Percentiles rank a stretch among this genome's conserved stretches.
phyloP scores from a whole-genome alignment of 1,284 basidiomycete genomes.

The Neolentinus lepideus region DNA sequence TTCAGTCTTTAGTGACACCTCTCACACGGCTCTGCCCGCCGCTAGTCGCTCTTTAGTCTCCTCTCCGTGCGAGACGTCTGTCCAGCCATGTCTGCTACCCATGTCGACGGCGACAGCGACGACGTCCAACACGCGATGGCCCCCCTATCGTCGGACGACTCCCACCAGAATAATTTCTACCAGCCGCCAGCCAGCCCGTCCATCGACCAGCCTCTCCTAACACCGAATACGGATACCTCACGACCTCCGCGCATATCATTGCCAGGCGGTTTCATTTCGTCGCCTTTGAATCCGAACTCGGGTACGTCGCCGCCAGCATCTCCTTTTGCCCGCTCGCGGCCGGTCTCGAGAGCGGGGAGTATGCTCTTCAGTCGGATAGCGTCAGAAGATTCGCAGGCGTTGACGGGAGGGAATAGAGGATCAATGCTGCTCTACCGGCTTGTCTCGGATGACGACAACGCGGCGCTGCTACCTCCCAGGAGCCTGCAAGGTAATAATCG shows the following conservation, averaged over 20 bases:
- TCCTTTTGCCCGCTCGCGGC: not conserved
- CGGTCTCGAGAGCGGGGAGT: not conserved
- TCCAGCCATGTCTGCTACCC: not conserved
- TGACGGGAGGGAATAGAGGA: not conserved
- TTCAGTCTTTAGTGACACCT: not conserved
- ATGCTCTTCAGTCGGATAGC: conserved; percentile 4
- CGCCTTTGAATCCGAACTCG: not conserved
- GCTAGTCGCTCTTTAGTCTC: not conserved
- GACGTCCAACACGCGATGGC: not conserved
- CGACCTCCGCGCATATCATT: not conserved
- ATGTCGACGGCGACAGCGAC: not conserved
- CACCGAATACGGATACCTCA: not conserved
- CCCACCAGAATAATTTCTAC: not conserved
- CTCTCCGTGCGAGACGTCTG: not conserved
- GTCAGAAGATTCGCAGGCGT: conserved; percentile 2
- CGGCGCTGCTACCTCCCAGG: conserved; percentile 21
- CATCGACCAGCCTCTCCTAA: conserved; percentile 1
- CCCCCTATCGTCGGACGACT: not conserved
- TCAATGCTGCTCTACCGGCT: conserved; percentile 5
- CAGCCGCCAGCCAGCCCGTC: not conserved
- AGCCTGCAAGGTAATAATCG: conserved; percentile 19
- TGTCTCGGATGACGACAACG: not conserved
- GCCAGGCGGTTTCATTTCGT: conserved; percentile 1
- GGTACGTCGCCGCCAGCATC: not conserved
- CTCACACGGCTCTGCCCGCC: not conserved